phyloP scores from a whole-genome alignment of 2,329 filamentous ascomycete genomes.

The Diaporthe ilicicola region DNA sequence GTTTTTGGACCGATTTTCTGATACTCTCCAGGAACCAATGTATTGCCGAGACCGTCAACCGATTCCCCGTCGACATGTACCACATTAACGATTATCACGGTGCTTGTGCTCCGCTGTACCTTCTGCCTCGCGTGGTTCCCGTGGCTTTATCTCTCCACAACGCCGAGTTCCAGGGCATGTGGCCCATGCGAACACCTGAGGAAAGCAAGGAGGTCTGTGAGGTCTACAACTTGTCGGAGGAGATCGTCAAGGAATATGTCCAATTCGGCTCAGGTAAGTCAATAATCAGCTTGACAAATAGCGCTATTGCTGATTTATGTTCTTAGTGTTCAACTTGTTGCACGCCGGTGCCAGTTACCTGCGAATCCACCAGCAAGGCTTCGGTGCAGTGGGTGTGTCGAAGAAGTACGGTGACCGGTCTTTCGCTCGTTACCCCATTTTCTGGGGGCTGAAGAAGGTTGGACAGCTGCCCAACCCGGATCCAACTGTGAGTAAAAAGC shows the following conservation, averaged over 20 bases:
- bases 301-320: conserved; percentile 63
- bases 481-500: conserved; percentile 50
- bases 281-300: conserved; percentile 50
- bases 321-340: conserved; percentile 68
- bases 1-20: neutral
- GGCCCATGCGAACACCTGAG: conserved; percentile 69
- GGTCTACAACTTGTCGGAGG: conserved; percentile 67
- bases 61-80: conserved; percentile 58
- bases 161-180: conserved; percentile 73
- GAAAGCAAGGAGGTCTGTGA: conserved; percentile 69
- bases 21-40: conserved; percentile 72
- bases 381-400: conserved; percentile 73
- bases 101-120: conserved; percentile 65
- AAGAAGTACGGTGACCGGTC: conserved; percentile 75
- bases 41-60: conserved; percentile 68
- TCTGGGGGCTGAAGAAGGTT: conserved; percentile 72
- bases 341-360: conserved; percentile 74
- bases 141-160: conserved; percentile 72
- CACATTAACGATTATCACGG: conserved; percentile 50
- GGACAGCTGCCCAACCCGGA: conserved; percentile 73
- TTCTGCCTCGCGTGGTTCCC: conserved; percentile 67
- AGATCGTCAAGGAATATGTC: conserved; percentile 66
- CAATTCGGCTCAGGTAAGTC: conserved; percentile 64
- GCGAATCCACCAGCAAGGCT: conserved; percentile 72
- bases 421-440: conserved; percentile 72